A percentile compares a stretch with the other conserved stretches of the same genome.
These are phyloP conservation scores for Calocybe gangraenosa DNA, from an alignment of 768 basidiomycete species.

Conservation along the genomic window DNA sequence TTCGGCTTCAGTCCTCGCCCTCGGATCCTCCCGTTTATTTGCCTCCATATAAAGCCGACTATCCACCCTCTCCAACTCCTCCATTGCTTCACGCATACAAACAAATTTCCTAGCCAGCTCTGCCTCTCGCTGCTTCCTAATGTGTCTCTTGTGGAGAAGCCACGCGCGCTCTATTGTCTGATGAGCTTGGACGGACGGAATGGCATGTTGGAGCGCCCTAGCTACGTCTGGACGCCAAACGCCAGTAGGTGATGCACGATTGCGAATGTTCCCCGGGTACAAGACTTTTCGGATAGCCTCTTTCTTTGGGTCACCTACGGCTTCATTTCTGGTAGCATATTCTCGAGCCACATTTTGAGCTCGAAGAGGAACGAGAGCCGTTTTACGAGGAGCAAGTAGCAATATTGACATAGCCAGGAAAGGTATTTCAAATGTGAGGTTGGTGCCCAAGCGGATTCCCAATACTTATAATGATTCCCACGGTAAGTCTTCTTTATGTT, in stretches of 20 bases:
- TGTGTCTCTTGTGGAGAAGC: slow-evolving; percentile 73
- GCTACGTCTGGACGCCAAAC: slow-evolving; percentile 81
- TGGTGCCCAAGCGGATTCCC: no score
- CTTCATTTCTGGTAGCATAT: slow-evolving; percentile 42
- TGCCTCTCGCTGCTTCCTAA: slow-evolving; percentile 63
- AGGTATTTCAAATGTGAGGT: neutral
- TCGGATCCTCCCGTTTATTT: slow-evolving; percentile 72
- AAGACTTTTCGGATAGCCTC: slow-evolving; percentile 75
- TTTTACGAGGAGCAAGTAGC: slow-evolving; percentile 30
- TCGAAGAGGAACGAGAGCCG: slow-evolving; percentile 27
- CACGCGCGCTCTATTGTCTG: slow-evolving; percentile 91
- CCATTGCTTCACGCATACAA: slow-evolving; percentile 83
- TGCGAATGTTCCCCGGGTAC: slow-evolving; percentile 75
- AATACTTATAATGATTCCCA: slow-evolving; percentile 14
- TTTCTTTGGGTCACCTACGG: slow-evolving; percentile 52
- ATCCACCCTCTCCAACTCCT: slow-evolving; percentile 64
- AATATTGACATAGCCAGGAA: slow-evolving; percentile 21
- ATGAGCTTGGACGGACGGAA: slow-evolving; percentile 86
- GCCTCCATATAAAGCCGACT: slow-evolving; percentile 61
- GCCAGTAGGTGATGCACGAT: slow-evolving; percentile 70
- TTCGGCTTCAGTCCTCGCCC: slow-evolving; percentile 54
- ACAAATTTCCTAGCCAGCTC: slow-evolving; percentile 76
- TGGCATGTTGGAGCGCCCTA: slow-evolving; percentile 72
- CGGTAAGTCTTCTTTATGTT: slow-evolving; percentile 6
- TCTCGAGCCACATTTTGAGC: slow-evolving; percentile 22